Base-by-base conservation (phyloP, 2,329 filamentous ascomycete species). In the Apiospora hydei region DNA sequence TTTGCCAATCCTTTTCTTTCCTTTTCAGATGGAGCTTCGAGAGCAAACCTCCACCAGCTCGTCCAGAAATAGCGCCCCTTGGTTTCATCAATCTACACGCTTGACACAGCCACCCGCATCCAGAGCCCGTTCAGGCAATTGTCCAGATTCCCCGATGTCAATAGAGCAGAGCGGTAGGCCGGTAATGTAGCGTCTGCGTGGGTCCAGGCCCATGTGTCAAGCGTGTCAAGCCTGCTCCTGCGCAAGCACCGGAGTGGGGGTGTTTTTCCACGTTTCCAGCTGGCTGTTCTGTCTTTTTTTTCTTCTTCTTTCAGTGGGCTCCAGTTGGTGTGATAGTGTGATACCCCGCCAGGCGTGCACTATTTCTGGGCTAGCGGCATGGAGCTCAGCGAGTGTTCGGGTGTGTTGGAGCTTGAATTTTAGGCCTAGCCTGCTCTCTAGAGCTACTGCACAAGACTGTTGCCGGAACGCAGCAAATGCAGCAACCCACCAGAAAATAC, bases 171-270 rank as follows among this genome's bases (percentile, higher is more conserved):
- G 6, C 6, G 16, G 14, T 34, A 34, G 26, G 26, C 21, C 7
- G 16, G 53, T 61, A 61, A 61, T 38, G 53, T 41, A 61, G 53
- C 30, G 21, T 61, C 38, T 61, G 16, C 30, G 53, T 38, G 53
- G 53, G 53, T 38, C 53, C 53, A 61, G 53, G 53, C 30, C 30
- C 30, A 38, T 61, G 53, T 61, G 30, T 61, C 53, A 61, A 61
- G 53, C 53, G 30, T 41, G 53, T 38, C 53, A 61, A 61, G 53
- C 53, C 6, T 61, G 53, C 44, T 38, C 16, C 44, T 47, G 44
- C 44, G 30, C 51, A 18, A 30, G 51, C 26, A 57, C 51, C 26
- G 5, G 6, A 34, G 51, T 57, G 51, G 51, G 51, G 51, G 51
- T 47, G 44, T 5, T 49, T n/a, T 49, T 49, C 46, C 46, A 49